Base-by-base conservation (phyloP, 2,329 filamentous ascomycete genomes). In the Fusarium sp. region DNA sequence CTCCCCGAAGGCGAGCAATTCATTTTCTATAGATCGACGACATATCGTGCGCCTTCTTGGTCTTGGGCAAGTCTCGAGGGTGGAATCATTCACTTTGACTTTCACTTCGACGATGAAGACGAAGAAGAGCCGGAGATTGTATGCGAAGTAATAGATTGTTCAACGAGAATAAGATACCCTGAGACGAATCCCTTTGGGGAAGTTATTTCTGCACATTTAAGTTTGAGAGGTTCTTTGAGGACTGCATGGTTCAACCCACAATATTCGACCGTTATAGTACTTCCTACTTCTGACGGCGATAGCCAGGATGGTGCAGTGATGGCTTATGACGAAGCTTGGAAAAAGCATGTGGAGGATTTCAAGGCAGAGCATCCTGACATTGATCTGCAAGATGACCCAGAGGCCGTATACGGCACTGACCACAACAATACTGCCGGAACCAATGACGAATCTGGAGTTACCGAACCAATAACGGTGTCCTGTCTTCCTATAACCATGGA, bases 11-110 rank as follows among this genome's bases (percentile, higher is more conserved):
- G 22, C 9, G 22, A 31, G 11, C 26, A 2, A 8, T 24, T 38
- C 3, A 11, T 15, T 3, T 46, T 43, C 1, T 14, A 46, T 3
- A 21, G 28, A 2, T 40, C 40, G 19, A 47, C 17, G 5, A 10
- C n/a, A 10, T 55, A 47, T 6, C 31, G 40, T 7, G 52, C 40
- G 2, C 52, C 52, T 7, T 55, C 52, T 5, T 55, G 52, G 52
- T 55, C 52, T 0, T 55, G 40, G 40, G 52, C 22, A 4, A 47
- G 40, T 14, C 14, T 55, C 1, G 52, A 55, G 15, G 52, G 52
- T 5, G 52, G 40, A 10, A 13, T 22, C 14, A 47, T 55, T 21
- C 4, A 13, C 7, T 46, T 55, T 11, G 4, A 38, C 2, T 14
- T 17, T n/a, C 9, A 19, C 5, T 9, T 17, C 5, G 10, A 31